Evolutionary conservation across 1,284 basidiomycete genomes (phyloP), one percentile per base, ranked within the genome.

Genomic region (Neotropicomus parvogracilis): DNA sequence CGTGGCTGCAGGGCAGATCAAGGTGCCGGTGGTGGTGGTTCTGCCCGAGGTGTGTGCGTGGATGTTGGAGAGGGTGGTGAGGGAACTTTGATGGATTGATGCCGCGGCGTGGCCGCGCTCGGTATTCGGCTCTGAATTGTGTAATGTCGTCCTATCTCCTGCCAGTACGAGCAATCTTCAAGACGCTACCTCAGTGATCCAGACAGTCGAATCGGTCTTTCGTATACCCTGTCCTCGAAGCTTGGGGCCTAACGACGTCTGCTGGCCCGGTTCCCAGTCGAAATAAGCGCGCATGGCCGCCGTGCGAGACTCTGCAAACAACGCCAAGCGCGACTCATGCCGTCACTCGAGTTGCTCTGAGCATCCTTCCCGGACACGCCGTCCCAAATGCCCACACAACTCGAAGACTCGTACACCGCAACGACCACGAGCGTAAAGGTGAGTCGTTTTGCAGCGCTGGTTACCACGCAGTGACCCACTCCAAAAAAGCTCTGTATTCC

Each of bases 371-470:
- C 28, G 27, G 20, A 32, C 43, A 66, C n/a, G n/a, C n/a, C n/a
- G n/a, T n/a, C n/a, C n/a, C n/a, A n/a, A n/a, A n/a, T 66, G 64
- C 52, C 62, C 13, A 41, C 52, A 21, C 43, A 60, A 8, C 24
- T 24, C 24, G 24, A 24, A 44, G 64, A 67, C 48, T 59, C 59
- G 12, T 63, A 50, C 28, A 62, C 50, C 36, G 17, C 55, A 31
- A 54, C 54, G 12, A 60, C 59, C 13, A 64, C 62, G 29, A 60
- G 36, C n/a, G 56, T 67, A 6, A 57, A 65, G 54, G 64, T 62
- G 9, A 39, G 44, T 13, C 10, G n/a, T 42, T 17, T 35, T 24
- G 5, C 11, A 8, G 41, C 36, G 8, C 46, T 11, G 34, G n/a
- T 21, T 17, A n/a, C 19, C 10, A 28, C 16, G 6, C 10, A 32